These are phyloP conservation scores for Tremella mesenterica DNA, from an alignment of 768 basidiomycete species.

Conservation along the genomic window DNA sequence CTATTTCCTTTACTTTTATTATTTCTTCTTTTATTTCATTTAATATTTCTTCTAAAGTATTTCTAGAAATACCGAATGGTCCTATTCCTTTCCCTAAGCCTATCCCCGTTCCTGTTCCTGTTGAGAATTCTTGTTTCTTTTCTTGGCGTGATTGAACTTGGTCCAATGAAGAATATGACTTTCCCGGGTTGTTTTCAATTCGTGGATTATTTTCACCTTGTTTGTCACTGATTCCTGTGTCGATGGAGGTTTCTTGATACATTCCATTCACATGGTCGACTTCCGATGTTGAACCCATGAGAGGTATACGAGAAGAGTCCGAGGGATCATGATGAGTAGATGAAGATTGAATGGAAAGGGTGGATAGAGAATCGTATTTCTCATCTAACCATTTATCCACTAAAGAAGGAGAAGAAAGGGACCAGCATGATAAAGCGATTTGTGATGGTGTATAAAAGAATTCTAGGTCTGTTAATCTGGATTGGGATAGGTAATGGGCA, in stretches of 20 bases:
- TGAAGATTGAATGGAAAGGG: no score
- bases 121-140: slow-evolving; percentile 11
- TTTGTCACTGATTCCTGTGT: no score
- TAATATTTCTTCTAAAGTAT: slow-evolving; percentile 43
- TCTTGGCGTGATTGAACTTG: no score
- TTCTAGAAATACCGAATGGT: slow-evolving; percentile 20
- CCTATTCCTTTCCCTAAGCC: no score
- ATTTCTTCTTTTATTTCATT: slow-evolving; percentile 56
- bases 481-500: slow-evolving; percentile 59
- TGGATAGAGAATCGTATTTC: slow-evolving; percentile 8
- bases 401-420: slow-evolving; percentile 56
- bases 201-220: no score
- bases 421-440: slow-evolving; percentile 74
- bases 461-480: slow-evolving; percentile 83
- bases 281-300: neutral
- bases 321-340: no score
- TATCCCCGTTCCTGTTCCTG: slow-evolving; percentile 6
- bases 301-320: neutral
- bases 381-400: slow-evolving; percentile 23
- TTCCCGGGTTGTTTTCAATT: no score
- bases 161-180: no score
- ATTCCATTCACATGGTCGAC: no score
- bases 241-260: neutral
- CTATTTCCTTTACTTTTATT: slow-evolving; percentile 51
- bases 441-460: slow-evolving; percentile 88